A percentile compares a stretch with the other conserved stretches of the same genome.
Evolutionary conservation across 768 basidiomycete species (phyloP).

Genomic region (Panus rudis): DNA sequence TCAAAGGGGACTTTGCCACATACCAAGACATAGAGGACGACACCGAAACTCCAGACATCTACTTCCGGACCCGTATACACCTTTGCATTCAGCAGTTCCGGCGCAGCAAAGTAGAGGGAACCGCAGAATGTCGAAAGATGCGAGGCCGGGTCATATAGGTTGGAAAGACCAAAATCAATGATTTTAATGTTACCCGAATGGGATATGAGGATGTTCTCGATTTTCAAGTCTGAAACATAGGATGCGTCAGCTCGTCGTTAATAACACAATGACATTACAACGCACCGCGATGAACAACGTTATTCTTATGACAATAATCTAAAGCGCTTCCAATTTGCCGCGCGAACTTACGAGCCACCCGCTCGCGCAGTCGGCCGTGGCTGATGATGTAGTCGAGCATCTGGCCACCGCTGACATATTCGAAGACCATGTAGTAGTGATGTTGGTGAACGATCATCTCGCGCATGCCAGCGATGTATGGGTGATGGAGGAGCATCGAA

Average conservation of each 20-base stretch:
- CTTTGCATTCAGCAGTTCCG: conserved; percentile 93
- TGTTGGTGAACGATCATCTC: conserved; percentile 97
- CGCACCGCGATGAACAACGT: conserved; percentile 89
- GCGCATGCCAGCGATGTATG: conserved; percentile 98
- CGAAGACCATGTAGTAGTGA: conserved; percentile 99
- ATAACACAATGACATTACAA: conserved; percentile 13
- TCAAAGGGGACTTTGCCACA: conserved; percentile 99
- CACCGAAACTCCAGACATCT: conserved; percentile 98
- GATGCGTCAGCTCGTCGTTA: not conserved
- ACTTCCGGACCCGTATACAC: conserved; percentile 97
- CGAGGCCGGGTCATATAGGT: conserved; percentile 76
- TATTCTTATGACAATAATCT: conserved; percentile 96
- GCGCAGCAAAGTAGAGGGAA: conserved; percentile 96
- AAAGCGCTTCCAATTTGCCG: conserved; percentile 94
- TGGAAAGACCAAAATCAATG: conserved; percentile 97
- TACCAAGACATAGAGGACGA: conserved; percentile 94
- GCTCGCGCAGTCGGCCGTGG: conserved; percentile 90
- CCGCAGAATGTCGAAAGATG: conserved; percentile 96
- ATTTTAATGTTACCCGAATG: conserved; percentile 99
- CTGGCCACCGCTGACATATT: conserved; percentile 98
- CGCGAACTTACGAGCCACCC: conserved; percentile 95
- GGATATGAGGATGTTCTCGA: conserved; percentile 98
- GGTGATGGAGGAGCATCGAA: conserved; percentile 93
- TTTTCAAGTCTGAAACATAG: conserved; percentile 75
- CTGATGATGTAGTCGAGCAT: conserved; percentile 99